These are phyloP conservation scores for Gigaspora rosea DNA, from an alignment of 192 early-diverging fungal genomes.

Conservation along the genomic window DNA sequence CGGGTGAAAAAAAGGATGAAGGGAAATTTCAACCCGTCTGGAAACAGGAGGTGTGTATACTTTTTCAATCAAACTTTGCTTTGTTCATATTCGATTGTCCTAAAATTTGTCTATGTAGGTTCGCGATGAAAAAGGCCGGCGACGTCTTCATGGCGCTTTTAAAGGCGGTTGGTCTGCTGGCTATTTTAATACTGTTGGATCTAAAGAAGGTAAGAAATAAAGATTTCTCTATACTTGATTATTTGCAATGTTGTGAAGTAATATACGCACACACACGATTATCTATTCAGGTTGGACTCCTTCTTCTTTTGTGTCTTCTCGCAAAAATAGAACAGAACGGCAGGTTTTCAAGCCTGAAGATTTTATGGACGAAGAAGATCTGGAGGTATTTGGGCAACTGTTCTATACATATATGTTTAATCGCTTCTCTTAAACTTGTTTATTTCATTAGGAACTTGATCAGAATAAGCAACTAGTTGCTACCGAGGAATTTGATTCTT, in stretches of 20 bases:
- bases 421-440: background rate
- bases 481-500: constrained; percentile 69
- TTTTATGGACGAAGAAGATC: constrained; percentile 97
- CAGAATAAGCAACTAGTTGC: constrained; percentile 53
- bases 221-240: no score
- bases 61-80: background rate
- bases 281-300: constrained; percentile 71
- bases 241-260: no score
- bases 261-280: no score
- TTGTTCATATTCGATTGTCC: no score
- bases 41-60: constrained; percentile 47
- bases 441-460: constrained; percentile 46
- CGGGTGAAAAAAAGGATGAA: constrained; percentile 33
- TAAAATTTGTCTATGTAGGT: constrained; percentile 31
- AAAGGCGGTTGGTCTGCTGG: constrained; percentile 94
- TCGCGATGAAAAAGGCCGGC: constrained; percentile 69
- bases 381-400: constrained; percentile 54
- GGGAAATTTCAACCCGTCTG: constrained; percentile 52
- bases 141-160: constrained; percentile 89
- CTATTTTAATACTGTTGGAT: constrained; percentile 94
- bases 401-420: constrained; percentile 8
- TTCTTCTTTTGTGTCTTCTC: constrained; percentile 75
- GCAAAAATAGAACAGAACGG: constrained; percentile 58
- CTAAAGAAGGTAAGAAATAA: constrained; percentile 77
- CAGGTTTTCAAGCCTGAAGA: constrained; percentile 69